phyloP scores from a whole-genome alignment of 2,329 filamentous ascomycete genomes.

The Aspergillus tamarii region DNA sequence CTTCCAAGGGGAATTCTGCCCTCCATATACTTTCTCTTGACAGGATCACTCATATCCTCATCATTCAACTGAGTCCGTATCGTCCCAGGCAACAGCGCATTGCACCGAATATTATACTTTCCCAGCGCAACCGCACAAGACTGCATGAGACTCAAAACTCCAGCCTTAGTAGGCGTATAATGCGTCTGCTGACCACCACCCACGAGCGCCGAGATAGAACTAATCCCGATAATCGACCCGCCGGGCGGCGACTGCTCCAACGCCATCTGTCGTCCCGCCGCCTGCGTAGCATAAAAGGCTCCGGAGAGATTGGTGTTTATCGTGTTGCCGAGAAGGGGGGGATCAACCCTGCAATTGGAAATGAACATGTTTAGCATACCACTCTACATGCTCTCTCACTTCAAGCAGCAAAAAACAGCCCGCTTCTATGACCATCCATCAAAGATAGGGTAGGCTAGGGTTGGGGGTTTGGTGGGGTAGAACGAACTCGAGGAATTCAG shows the following conservation, averaged over 20 bases:
- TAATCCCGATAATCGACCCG: slow-evolving; percentile 69
- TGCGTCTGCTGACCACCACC: slow-evolving; percentile 79
- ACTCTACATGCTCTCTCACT: background rate
- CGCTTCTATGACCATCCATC: background rate
- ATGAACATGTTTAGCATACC: background rate
- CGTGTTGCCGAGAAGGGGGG: slow-evolving; percentile 71
- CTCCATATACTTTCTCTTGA: slow-evolving; percentile 78
- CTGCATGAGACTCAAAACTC: slow-evolving; percentile 80
- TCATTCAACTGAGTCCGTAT: slow-evolving; percentile 85
- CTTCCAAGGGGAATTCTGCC: slow-evolving; percentile 76
- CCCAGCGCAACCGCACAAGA: slow-evolving; percentile 79
- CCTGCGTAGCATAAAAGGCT: slow-evolving; percentile 86
- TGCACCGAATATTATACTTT: slow-evolving; percentile 75
- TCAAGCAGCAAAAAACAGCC: background rate
- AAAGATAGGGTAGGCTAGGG: background rate
- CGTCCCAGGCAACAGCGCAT: slow-evolving; percentile 80
- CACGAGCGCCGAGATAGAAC: slow-evolving; percentile 45
- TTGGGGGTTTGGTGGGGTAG: background rate
- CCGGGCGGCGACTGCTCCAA: slow-evolving; percentile 69
- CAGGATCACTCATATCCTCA: slow-evolving; percentile 72
- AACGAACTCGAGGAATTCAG: slow-evolving; percentile 74
- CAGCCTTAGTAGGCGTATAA: slow-evolving; percentile 88
- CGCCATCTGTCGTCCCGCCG: slow-evolving; percentile 82
- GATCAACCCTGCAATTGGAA: slow-evolving; percentile 56
- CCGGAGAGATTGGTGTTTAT: slow-evolving; percentile 81